Base-by-base conservation (phyloP, 305 asterid species). In the Lippia alba region DNA sequence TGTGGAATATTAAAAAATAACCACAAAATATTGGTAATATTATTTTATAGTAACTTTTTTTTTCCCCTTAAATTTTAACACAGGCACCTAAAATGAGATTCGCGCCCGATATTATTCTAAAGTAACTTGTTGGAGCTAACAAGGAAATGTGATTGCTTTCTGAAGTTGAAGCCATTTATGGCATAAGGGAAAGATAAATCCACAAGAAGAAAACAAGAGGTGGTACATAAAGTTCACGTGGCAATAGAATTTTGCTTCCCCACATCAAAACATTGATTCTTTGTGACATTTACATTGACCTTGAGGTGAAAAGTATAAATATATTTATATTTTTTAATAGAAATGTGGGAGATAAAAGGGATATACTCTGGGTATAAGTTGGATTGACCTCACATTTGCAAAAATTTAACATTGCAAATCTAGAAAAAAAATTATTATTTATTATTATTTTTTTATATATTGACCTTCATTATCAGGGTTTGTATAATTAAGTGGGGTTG, bases 221-320 rank as follows among this genome's bases (percentile, higher is more conserved):
- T n/a, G 20, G 30, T 24, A 24, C 50, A 40, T 46, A 53, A 68
- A 45, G 4, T 55, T 24, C 19, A 74, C 68, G 72, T 74, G 74
- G 64, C 67, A 59, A 51, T 65, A 44, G 70, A 61, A 70, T 48
- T 49, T 66, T 54, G 79, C 73, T 34, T 69, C 75, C 72, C 69
- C 56, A 62, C 58, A 30, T 17, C 61, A 66, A 69, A 68, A 78
- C 72, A 12, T 45, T 59, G 67, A 78, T 74, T 78, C 74, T 68
- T 70, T 57, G 70, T 69, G 67, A 60, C 66, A 69, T 48, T 69
- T 67, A 69, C 65, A 53, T 63, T 51, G 14, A 14, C 5, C 41
- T 36, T 67, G 50, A 56, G 48, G 69, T 64, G 36, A 57, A 71
- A 70, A 65, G 72, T 30, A 46, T 39, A 24, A 1, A 24, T 24